A percentile compares a stretch with the other conserved stretches of the same genome.
Conservation (phyloP, 2,329 filamentous ascomycete species). For the Penicillium expansum region DNA sequence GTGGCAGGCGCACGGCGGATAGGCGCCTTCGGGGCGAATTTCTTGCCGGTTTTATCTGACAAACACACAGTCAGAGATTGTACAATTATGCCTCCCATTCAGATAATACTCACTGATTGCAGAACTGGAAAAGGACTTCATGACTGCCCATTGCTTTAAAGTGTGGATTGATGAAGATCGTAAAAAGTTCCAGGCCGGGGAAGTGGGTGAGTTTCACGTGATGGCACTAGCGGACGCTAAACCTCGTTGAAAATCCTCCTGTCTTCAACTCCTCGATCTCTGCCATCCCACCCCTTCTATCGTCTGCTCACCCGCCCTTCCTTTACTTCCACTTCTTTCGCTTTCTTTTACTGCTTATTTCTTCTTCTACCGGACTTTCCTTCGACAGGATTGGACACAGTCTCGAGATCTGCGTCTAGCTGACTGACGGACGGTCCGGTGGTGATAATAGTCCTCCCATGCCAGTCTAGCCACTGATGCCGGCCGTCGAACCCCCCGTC, state of each 20-base stretch:
- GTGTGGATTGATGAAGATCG: slow-evolving; percentile 12
- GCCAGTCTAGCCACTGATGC: slow-evolving; percentile 70
- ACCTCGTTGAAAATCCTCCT: slow-evolving; percentile 44
- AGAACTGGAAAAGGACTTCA: slow-evolving; percentile 55
- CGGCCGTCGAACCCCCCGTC: slow-evolving; percentile 73
- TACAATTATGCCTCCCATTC: no score
- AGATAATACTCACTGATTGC: slow-evolving; percentile 47
- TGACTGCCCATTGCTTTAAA: slow-evolving; percentile 29
- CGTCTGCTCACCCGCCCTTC: slow-evolving; percentile 6
- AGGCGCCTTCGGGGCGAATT: slow-evolving; percentile 71
- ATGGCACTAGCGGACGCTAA: slow-evolving; percentile 34
- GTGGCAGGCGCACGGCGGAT: slow-evolving; percentile 51
- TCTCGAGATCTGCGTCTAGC: slow-evolving; percentile 28
- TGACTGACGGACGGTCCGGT: slow-evolving; percentile 36
- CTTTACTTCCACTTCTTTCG: neutral
- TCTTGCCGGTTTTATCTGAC: slow-evolving; percentile 65
- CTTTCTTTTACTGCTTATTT: slow-evolving; percentile 1
- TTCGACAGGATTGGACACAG: slow-evolving; percentile 24
- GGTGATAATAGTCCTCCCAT: slow-evolving; percentile 35
- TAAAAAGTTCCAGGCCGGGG: slow-evolving; percentile 28
- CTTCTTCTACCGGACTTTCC: slow-evolving; percentile 8
- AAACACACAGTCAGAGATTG: slow-evolving; percentile 10
- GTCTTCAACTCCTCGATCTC: slow-evolving; percentile 32
- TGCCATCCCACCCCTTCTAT: slow-evolving; percentile 24
- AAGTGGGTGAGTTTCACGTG: slow-evolving; percentile 38